Percentiles rank a stretch among this genome's conserved stretches.
phyloP scores from a whole-genome alignment of 108 stramenopile species.

The Nitzschia palea region DNA sequence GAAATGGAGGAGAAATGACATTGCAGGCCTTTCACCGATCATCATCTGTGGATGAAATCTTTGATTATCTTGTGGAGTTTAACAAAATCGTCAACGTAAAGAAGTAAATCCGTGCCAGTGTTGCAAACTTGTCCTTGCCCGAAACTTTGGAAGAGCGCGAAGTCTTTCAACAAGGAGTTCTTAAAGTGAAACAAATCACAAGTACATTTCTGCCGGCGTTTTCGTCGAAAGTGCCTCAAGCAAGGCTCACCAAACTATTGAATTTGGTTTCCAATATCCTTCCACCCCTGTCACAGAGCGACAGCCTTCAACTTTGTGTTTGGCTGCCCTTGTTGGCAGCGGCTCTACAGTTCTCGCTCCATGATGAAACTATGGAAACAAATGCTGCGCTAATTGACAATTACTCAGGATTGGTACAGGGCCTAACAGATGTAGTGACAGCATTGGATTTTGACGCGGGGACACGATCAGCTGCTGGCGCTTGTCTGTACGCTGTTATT shows the following conservation, averaged over 20 bases:
- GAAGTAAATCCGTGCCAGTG: conserved; percentile 8
- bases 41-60: conserved; percentile 7
- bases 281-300: conserved; percentile 65
- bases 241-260: conserved; percentile 12
- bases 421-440: conserved; percentile 14
- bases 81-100: background rate
- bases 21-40: conserved; percentile 22
- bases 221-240: conserved; percentile 13
- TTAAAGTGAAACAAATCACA: conserved; percentile 10
- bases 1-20: conserved; percentile 20
- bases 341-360: conserved; percentile 35
- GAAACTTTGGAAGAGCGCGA: conserved; percentile 2
- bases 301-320: conserved; percentile 48
- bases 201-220: conserved; percentile 23
- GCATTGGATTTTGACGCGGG: conserved; percentile 8
- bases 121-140: conserved; percentile 11
- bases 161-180: background rate
- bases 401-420: conserved; percentile 1
- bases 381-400: background rate
- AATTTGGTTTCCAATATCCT: conserved; percentile 38
- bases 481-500: conserved; percentile 50
- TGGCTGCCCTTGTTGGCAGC: conserved; percentile 61
- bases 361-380: background rate
- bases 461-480: conserved; percentile 55
- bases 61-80: conserved; percentile 6